Conservation (phyloP, 192 early-diverging fungal genomes). For the Bifiguratus adelaidae region DNA sequence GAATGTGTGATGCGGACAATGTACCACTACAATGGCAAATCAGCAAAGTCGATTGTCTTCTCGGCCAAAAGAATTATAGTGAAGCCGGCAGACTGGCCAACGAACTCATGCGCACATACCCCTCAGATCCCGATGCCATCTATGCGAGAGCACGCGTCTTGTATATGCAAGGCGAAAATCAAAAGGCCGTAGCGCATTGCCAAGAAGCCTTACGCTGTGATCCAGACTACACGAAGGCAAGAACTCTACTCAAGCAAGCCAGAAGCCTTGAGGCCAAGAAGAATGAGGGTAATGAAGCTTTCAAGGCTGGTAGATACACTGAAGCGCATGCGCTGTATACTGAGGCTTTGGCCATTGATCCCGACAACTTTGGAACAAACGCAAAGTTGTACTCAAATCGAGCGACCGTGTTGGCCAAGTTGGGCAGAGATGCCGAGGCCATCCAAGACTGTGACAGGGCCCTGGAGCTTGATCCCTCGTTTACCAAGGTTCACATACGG, state of each 20-base stretch:
- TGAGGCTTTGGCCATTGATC: slow-evolving; percentile 51
- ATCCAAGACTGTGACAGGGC: slow-evolving; percentile 55
- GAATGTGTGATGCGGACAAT: slow-evolving; percentile 16
- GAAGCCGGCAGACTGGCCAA: slow-evolving; percentile 50
- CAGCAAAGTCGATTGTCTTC: slow-evolving; percentile 49
- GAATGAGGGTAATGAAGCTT: slow-evolving; percentile 65
- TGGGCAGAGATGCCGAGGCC: slow-evolving; percentile 38
- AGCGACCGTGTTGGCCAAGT: slow-evolving; percentile 57
- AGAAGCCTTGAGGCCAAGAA: slow-evolving; percentile 53
- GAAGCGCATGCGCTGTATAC: slow-evolving; percentile 63
- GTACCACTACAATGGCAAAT: slow-evolving; percentile 52
- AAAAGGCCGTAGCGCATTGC: slow-evolving; percentile 38
- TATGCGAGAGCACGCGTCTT: slow-evolving; percentile 53
- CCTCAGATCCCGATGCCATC: slow-evolving; percentile 61
- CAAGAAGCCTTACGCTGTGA: slow-evolving; percentile 59
- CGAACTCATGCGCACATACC: slow-evolving; percentile 44
- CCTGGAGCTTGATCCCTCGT: slow-evolving; percentile 47
- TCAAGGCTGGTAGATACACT: slow-evolving; percentile 37
- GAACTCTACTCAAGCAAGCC: slow-evolving; percentile 50
- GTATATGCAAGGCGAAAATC: slow-evolving; percentile 57
- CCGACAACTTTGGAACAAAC: slow-evolving; percentile 46
- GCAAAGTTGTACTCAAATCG: slow-evolving; percentile 68
- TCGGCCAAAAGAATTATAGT: slow-evolving; percentile 45
- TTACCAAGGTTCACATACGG: slow-evolving; percentile 65
- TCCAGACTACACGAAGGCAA: slow-evolving; percentile 64